Base-by-base conservation (phyloP, 768 basidiomycete genomes). In the Rhizopogon sp. region DNA sequence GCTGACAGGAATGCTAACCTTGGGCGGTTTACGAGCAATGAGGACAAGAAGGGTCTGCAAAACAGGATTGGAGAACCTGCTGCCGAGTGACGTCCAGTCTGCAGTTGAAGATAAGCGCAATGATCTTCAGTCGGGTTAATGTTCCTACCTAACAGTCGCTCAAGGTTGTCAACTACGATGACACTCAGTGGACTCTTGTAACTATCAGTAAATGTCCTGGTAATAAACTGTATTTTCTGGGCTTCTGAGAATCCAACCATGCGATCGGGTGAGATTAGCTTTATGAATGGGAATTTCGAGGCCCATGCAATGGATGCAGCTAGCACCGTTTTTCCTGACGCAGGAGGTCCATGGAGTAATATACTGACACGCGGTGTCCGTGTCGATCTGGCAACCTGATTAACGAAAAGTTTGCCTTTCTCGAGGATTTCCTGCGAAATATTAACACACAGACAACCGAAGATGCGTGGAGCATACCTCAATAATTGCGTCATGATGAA, bases 1-100 rank as follows among this genome's bases (percentile, higher is more conserved):
- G 42, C 45, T 22, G 17, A 47, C n/a, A 51, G 5, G 20, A 59
- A 47, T 47, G 17, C 74, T 41, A 59, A 92, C 93, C 81, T 97
- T 97, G 0, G 97, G 97, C 42, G 97, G 97, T 56, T 90, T 80
- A 58, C 91, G 87, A 43, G 83, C 84, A 57, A 98, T 84, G 25
- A 99, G 76, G 0, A 98, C 95, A 50, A 97, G 75, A 16, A 99
- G 72, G 0, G 95, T 79, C 69, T 98, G 97, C 22, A 99, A 76
- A 5, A 98, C 92, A 7, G 86, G 77, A 68, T 98, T 98, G 1
- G 96, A 98, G 74, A 98, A 99, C 46, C 94, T 79, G n/a, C 88
- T 91, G 2, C 96, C 96, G 72, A 99, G 87, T 3, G 95, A 93
- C 6, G 93, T 94, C 90, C 93, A 99, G 60, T 98, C 96, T 94